Percentiles rank a stretch among this genome's conserved stretches.
Conservation (phyloP, 1,139 yeast species). For the Pichia kudriavzevii region DNA sequence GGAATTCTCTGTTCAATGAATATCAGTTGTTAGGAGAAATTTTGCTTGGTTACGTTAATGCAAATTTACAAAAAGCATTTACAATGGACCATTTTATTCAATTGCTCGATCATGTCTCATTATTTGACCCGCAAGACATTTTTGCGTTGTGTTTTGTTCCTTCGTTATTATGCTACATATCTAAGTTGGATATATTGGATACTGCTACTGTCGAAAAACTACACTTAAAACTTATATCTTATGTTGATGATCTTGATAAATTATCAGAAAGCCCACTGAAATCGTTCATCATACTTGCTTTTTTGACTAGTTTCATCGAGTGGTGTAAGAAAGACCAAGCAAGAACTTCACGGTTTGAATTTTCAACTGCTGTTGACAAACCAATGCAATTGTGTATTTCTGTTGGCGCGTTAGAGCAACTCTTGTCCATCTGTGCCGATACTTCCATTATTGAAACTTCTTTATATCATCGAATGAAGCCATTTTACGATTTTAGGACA, state of each 20-base stretch:
- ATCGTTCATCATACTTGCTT: conserved; percentile 51
- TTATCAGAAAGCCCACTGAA: conserved; percentile 48
- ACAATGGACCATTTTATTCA: conserved; percentile 32
- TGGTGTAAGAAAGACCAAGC: conserved; percentile 51
- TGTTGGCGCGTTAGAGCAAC: conserved; percentile 73
- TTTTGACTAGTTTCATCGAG: conserved; percentile 56
- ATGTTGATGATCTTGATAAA: conserved; percentile 30
- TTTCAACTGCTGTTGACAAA: conserved; percentile 38
- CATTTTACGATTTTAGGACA: conserved; percentile 60
- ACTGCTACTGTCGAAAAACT: conserved; percentile 31
- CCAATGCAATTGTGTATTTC: conserved; percentile 49
- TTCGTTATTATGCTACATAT: conserved; percentile 41
- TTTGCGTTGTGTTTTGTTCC: conserved; percentile 63
- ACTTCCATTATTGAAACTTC: conserved; percentile 34
- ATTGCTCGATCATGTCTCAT: conserved; percentile 35
- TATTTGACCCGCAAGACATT: conserved; percentile 51
- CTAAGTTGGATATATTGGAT: conserved; percentile 27
- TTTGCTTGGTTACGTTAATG: conserved; percentile 36
- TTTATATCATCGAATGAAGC: conserved; percentile 15
- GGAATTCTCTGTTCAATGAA: conserved; percentile 53
- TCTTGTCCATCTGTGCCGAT: conserved; percentile 66
- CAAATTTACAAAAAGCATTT: background rate
- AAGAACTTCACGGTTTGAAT: conserved; percentile 33
- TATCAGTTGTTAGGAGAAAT: conserved; percentile 72
- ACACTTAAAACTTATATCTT: conserved; percentile 29